phyloP scores from a whole-genome alignment of 2,329 filamentous ascomycete species.

The Cercospora sp. region DNA sequence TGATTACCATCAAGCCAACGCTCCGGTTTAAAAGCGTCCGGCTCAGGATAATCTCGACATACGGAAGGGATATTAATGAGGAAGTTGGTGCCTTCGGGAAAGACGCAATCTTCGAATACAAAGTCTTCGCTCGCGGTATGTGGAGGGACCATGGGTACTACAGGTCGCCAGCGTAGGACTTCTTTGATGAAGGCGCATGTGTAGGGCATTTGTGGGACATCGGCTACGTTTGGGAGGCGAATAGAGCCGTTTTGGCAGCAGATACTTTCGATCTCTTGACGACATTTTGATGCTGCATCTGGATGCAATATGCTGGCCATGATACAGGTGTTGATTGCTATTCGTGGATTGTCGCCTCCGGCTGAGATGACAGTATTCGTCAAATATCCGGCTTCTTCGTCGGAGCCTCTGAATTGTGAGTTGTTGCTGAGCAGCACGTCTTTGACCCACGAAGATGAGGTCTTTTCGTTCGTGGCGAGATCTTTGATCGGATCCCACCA shows the following conservation, averaged over 20 bases:
- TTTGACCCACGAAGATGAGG: constrained; percentile 7
- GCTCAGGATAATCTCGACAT: constrained; percentile 13
- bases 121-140: constrained; percentile 18
- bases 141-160: constrained; percentile 16
- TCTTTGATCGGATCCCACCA: constrained; percentile 18
- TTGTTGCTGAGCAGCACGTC: constrained; percentile 12
- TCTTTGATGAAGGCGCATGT: constrained; percentile 22
- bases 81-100: constrained; percentile 18
- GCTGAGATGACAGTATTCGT: constrained; percentile 21
- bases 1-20: constrained; percentile 15
- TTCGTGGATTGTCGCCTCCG: constrained; percentile 19
- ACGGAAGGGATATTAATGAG: constrained; percentile 16
- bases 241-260: neutral
- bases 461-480: constrained; percentile 2
- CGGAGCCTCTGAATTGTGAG: constrained; percentile 14
- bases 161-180: constrained; percentile 17
- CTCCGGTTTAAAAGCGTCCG: constrained; percentile 12
- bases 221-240: constrained; percentile 4
- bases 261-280: constrained; percentile 6
- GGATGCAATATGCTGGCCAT: constrained; percentile 14
- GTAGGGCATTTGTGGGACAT: constrained; percentile 8
- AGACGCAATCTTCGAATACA: constrained; percentile 12
- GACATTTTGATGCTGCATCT: constrained; percentile 3
- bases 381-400: constrained; percentile 17
- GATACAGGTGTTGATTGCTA: constrained; percentile 20